These are phyloP conservation scores for Hanseniaspora valbyensis DNA, from an alignment of 805 yeast species.

Conservation along the genomic window DNA sequence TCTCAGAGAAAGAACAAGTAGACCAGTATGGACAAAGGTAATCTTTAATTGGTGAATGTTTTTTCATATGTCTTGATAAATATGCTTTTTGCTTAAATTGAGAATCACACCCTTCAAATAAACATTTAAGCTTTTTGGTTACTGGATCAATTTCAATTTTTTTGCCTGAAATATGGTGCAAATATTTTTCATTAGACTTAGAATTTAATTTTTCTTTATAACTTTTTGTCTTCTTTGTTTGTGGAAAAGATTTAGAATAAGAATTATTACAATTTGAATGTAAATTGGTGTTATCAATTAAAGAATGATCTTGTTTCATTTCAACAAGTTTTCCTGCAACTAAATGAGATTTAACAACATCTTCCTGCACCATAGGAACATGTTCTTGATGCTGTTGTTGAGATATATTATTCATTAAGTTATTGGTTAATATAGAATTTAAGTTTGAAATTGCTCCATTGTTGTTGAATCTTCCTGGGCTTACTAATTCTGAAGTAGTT, in stretches of 20 bases:
- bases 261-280: no score
- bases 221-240: not conserved
- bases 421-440: not conserved
- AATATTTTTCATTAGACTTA: not conserved
- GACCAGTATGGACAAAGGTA: constrained; percentile 64
- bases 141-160: constrained; percentile 11
- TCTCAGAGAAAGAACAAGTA: not conserved
- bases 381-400: no score
- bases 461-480: not conserved
- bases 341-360: no score
- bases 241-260: no score
- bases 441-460: not conserved
- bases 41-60: constrained; percentile 67
- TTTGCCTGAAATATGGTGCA: constrained; percentile 5
- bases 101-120: constrained; percentile 45
- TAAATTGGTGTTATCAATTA: no score
- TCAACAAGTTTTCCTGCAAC: no score
- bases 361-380: constrained; percentile 3
- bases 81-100: constrained; percentile 59
- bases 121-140: constrained; percentile 11
- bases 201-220: not conserved
- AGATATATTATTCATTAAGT: not conserved
- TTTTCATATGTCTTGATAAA: constrained; percentile 68
- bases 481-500: not conserved
- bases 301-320: no score